Base-by-base conservation (phyloP, 208 protist genomes). In the Crithidia sp. region DNA sequence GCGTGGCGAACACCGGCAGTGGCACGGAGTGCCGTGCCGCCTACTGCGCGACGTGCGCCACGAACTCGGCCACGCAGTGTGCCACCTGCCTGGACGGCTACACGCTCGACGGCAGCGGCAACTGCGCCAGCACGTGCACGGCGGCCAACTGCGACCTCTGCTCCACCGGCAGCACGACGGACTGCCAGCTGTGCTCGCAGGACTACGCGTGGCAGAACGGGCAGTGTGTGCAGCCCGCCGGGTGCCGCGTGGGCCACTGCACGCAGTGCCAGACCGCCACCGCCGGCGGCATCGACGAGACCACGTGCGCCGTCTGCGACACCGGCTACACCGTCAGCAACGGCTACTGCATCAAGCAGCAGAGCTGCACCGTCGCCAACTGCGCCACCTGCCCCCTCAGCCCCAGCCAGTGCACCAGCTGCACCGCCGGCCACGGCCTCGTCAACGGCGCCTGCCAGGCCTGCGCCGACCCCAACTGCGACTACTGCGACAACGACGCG, bases 231-330 rank as follows among this genome's bases (percentile, higher is more conserved):
- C 43, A 54, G 41, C 13, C 28, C 14, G 6, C 14, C 6, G 63
- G 49, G 49, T 67, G 63, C 37, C 63, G 63, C 16, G 49, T 67
- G 19, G 63, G 63, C 10, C 63, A 67, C 28, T 67, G 63, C 49
- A 56, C 63, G 4, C 36, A 14, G 36, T 67, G 63, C 14, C 5
- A 9, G 6, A 13, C 14, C 14, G 50, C 6, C 14, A 55, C 50
- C 50, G 7, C 50, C 14, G 14, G 50, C 50, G 6, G 7, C 50
- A n/a, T 19, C 14, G 12, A 10, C 50, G 14, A 55, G 12, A 55
- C 14, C 50, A 55, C 50, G 12, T 55, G 50, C 50, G 50, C 14
- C 14, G 14, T 17, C 14, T 41, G 39, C 57, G 57, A 62, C 39
- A 47, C 39, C 57, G 57, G 39, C 57, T 45, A 41, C 57, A 28